Evolutionary conservation across 805 yeast genomes (phyloP).

Genomic region (Metschnikowia reukaufii): DNA sequence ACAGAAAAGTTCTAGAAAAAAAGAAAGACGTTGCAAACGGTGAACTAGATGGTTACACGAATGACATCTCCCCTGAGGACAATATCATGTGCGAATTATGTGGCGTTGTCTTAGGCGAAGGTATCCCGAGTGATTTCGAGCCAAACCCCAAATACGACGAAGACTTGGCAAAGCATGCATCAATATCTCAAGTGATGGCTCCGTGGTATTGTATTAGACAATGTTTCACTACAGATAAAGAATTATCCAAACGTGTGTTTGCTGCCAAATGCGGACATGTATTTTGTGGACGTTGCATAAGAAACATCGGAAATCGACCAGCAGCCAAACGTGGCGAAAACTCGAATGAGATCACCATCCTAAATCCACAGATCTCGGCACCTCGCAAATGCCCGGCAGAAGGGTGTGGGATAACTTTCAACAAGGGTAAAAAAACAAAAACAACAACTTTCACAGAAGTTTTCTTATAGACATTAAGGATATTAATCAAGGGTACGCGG

Average conservation of each 20-base stretch:
- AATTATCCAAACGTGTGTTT: slow-evolving; percentile 65
- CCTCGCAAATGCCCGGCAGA: slow-evolving; percentile 59
- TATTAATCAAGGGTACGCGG: not conserved
- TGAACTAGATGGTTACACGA: slow-evolving; percentile 32
- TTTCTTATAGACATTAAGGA: slow-evolving; percentile 22
- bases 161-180: slow-evolving; percentile 25
- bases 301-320: slow-evolving; percentile 54
- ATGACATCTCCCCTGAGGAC: slow-evolving; percentile 23
- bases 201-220: slow-evolving; percentile 61
- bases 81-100: slow-evolving; percentile 57
- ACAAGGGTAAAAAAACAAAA: slow-evolving; percentile 44
- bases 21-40: slow-evolving; percentile 28
- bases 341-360: slow-evolving; percentile 22
- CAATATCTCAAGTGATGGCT: slow-evolving; percentile 43
- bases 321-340: slow-evolving; percentile 22
- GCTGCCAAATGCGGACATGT: slow-evolving; percentile 75
- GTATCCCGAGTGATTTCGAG: slow-evolving; percentile 56
- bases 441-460: slow-evolving; percentile 62
- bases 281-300: slow-evolving; percentile 83
- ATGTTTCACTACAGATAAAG: slow-evolving; percentile 55
- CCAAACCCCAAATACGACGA: slow-evolving; percentile 35
- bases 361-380: slow-evolving; percentile 45
- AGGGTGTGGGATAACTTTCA: slow-evolving; percentile 47
- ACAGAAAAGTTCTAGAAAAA: slow-evolving; percentile 29
- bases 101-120: slow-evolving; percentile 70